Evolutionary conservation across 345 rosid genomes (phyloP), one percentile per base, ranked within the genome.

Genomic region (Euphorbia pulcherrima): DNA sequence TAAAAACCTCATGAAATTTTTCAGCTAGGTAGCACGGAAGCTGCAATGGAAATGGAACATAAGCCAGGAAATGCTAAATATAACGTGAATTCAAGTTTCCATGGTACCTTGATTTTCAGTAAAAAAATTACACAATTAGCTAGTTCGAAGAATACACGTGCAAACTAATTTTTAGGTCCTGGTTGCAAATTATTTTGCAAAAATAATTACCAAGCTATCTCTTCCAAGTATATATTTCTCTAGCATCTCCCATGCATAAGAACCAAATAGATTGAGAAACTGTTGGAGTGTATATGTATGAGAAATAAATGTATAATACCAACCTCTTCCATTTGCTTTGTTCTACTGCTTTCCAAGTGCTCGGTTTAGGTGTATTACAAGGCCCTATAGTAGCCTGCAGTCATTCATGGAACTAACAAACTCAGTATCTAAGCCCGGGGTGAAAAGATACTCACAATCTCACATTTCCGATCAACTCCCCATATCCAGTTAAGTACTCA

Each of bases 311-410:
- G 63, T 6, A 28, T 54, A 56, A 35, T 46, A 78, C 84, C 59
- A 66, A 95, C 99, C 99, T 92, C 81, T 86, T 83, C 99, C 99
- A 95, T 78, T 95, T 95, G 83, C 89, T 83, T 79, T 83, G 97
- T 72, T 95, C 97, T 5, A 90, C 92, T 20, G 97, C 97, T 68
- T 84, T 95, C 99, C 99, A 95, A 11, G 88, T 76, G 77, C 94
- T 90, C 20, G 99, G 99, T 75, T 92, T 95, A 0, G 97, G 81
- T 40, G 81, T 74, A 66, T 85, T 90, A 81, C 99, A 95, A 70
- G 94, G 92, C 73, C 99, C 99, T 47, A 84, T 71, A 24, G 87
- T 86, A 62, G 99, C 99, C 99, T 92, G 92, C 73, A 79, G 73
- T 73, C 75, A 80, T 71, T 81, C 65, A 50, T 40, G 28, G 62